These are phyloP conservation scores for Boletus pseudo-olivaceus DNA, from an alignment of 768 basidiomycete species.

Conservation along the genomic window DNA sequence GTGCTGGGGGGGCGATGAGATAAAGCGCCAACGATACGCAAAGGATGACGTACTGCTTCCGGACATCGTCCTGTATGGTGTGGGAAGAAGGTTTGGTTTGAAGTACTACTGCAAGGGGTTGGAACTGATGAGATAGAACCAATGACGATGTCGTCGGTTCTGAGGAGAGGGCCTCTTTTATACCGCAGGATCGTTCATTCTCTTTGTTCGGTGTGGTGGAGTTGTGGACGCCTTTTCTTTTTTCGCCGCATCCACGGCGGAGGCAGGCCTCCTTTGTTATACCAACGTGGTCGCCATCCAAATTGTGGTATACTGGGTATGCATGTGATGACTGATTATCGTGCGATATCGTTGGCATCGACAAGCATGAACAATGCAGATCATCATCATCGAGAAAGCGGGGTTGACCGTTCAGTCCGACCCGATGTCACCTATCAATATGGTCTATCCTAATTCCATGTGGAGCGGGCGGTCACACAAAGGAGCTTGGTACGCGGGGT, in stretches of 20 bases:
- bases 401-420: no score
- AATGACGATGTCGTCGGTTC: neutral
- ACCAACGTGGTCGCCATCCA: neutral
- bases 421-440: neutral
- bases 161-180: slow-evolving; percentile 2
- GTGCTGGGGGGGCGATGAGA: neutral
- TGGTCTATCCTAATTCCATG: neutral
- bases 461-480: neutral
- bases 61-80: neutral
- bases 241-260: no score
- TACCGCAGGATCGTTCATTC: neutral
- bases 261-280: slow-evolving; percentile 7
- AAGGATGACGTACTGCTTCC: neutral
- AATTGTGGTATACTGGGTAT: neutral
- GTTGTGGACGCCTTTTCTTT: slow-evolving; percentile 1
- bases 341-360: neutral
- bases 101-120: neutral
- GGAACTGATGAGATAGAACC: neutral
- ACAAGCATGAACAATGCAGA: neutral
- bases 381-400: no score
- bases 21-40: neutral
- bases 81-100: neutral
- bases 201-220: slow-evolving; percentile 3
- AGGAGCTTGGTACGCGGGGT: no score
- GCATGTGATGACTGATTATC: neutral